Percentiles rank a stretch among this genome's conserved stretches.
phyloP scores from a whole-genome alignment of 2,329 filamentous ascomycete species.

The Calonectria fujianensis region DNA sequence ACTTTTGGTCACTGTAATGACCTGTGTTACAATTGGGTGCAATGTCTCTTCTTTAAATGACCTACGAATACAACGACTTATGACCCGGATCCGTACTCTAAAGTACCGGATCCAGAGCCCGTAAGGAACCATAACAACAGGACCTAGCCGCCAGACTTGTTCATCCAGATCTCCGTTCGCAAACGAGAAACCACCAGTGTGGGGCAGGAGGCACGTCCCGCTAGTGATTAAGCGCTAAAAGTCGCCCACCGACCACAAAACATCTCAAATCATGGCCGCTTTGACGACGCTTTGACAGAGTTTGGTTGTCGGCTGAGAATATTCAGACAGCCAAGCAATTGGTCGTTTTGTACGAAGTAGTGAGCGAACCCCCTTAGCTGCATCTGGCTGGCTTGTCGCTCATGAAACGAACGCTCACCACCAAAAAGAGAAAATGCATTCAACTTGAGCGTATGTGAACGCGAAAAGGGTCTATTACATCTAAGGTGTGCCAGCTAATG shows the following conservation, averaged over 20 bases:
- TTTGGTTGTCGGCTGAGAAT: not conserved
- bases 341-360: not conserved
- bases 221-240: not conserved
- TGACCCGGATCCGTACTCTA: too few relatives aligned
- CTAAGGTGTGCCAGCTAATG: too few relatives aligned
- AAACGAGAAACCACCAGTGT: too few relatives aligned
- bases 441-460: not conserved
- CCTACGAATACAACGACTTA: too few relatives aligned
- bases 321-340: not conserved
- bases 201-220: too few relatives aligned
- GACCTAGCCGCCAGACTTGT: too few relatives aligned
- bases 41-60: too few relatives aligned
- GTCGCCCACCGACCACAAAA: not conserved
- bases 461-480: not conserved
- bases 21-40: not conserved
- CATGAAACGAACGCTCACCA: not conserved
- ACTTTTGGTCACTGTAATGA: too few relatives aligned
- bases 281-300: slow-evolving; percentile 4
- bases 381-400: not conserved
- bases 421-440: not conserved
- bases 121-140: too few relatives aligned
- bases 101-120: too few relatives aligned
- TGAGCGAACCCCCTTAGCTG: not conserved
- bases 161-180: too few relatives aligned
- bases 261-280: not conserved